Percentiles rank a stretch among this genome's conserved stretches.
Conservation (phyloP, 2,329 filamentous ascomycete genomes). For the Ploettnerulaceae sp. region DNA sequence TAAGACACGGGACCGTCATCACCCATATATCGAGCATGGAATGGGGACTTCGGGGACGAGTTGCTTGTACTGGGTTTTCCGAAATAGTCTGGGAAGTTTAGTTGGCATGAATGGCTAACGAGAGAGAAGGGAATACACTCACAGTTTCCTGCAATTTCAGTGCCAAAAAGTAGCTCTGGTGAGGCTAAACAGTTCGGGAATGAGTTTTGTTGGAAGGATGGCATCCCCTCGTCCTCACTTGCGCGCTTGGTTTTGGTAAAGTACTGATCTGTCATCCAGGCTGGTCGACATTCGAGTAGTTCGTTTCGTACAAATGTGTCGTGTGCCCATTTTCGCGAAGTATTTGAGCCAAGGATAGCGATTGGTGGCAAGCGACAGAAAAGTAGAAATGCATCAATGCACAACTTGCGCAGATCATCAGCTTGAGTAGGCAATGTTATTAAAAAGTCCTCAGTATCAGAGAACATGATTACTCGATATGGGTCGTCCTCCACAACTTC, state of each 20-base stretch:
- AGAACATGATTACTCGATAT: constrained; percentile 74
- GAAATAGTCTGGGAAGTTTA: constrained; percentile 4
- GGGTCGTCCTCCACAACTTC: constrained; percentile 74
- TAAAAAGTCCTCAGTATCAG: constrained; percentile 65
- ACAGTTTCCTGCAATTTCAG: background rate
- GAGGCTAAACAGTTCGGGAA: constrained; percentile 32
- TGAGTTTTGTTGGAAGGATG: constrained; percentile 23
- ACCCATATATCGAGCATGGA: constrained; percentile 20
- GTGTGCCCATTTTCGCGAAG: constrained; percentile 35
- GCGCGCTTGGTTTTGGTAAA: constrained; percentile 12
- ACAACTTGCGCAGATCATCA: constrained; percentile 36
- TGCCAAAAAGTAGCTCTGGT: constrained; percentile 50
- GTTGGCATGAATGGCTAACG: background rate
- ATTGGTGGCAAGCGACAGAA: constrained; percentile 62
- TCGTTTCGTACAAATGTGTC: constrained; percentile 52
- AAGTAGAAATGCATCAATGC: constrained; percentile 66
- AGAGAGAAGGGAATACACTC: background rate
- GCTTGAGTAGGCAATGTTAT: constrained; percentile 44
- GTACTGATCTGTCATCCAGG: constrained; percentile 16
- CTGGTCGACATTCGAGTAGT: constrained; percentile 29
- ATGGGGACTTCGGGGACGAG: constrained; percentile 10
- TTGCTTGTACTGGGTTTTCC: background rate
- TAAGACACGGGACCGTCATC: constrained; percentile 25
- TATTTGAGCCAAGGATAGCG: constrained; percentile 20
- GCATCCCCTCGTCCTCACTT: constrained; percentile 24